Conservation (phyloP, 108 stramenopile genomes). For the Epipyxis sp. region DNA sequence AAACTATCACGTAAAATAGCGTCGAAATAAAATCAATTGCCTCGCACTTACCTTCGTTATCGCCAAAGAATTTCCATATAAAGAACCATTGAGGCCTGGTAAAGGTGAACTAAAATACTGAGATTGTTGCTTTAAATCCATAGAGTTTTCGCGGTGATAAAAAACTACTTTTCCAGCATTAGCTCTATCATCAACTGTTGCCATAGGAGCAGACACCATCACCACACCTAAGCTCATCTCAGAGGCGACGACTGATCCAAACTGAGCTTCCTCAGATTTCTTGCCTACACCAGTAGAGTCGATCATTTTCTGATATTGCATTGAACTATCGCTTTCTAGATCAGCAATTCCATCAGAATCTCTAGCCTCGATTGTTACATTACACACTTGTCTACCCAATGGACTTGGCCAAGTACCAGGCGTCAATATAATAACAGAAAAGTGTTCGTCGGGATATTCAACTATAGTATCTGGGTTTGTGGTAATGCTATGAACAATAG, state of each 20-base stretch:
- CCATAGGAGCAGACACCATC: constrained; percentile 34
- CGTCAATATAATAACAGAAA: constrained; percentile 56
- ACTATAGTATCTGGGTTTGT: constrained; percentile 64
- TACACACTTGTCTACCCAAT: constrained; percentile 57
- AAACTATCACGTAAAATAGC: too few relatives aligned
- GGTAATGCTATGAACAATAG: constrained; percentile 4
- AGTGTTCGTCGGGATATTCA: constrained; percentile 63
- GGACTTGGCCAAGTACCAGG: constrained; percentile 68
- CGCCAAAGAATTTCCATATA: too few relatives aligned
- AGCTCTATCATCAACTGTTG: constrained; percentile 48
- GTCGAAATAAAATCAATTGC: too few relatives aligned
- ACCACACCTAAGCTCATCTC: neutral
- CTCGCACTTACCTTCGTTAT: constrained; percentile 26
- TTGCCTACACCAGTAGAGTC: neutral
- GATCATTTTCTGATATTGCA: neutral
- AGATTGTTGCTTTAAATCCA: constrained; percentile 14
- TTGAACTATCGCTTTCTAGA: neutral
- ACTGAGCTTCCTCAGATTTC: neutral
- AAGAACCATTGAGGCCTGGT: too few relatives aligned
- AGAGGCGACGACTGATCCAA: neutral
- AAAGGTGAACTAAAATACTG: too few relatives aligned
- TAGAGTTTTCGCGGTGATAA: constrained; percentile 30
- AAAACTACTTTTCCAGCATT: neutral
- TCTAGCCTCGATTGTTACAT: constrained; percentile 56
- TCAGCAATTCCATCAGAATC: neutral